phyloP scores from a whole-genome alignment of 2,329 filamentous ascomycete genomes.

The Diaporthe sp. region DNA sequence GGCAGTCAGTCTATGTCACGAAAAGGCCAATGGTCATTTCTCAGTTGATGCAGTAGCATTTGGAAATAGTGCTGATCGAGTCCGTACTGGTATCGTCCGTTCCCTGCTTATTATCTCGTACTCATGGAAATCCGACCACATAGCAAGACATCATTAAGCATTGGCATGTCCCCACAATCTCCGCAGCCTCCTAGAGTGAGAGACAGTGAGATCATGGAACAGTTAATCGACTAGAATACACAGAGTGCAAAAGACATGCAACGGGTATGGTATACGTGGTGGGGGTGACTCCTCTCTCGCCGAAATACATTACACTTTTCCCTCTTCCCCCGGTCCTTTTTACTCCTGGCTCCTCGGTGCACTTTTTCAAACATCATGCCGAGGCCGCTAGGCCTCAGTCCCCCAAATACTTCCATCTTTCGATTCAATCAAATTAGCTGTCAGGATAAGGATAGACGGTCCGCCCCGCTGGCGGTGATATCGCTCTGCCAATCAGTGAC shows the following conservation, averaged over 20 bases:
- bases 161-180: no score
- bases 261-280: background rate
- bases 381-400: background rate
- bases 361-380: background rate
- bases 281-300: background rate
- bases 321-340: no score
- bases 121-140: conserved; percentile 1
- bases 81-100: conserved; percentile 10
- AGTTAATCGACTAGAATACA: background rate
- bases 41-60: background rate
- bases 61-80: background rate
- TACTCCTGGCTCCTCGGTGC: background rate
- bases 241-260: background rate
- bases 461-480: conserved; percentile 30
- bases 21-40: background rate
- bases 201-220: background rate
- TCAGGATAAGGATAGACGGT: conserved; percentile 32
- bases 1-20: background rate
- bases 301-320: background rate
- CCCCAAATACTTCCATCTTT: background rate
- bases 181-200: background rate
- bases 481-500: conserved; percentile 32
- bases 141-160: conserved; percentile 12
- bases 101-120: background rate
- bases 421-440: background rate